Percentiles rank a stretch among this genome's conserved stretches.
phyloP scores from a whole-genome alignment of 2,329 filamentous ascomycete species.

The Fusarium transvaalense region DNA sequence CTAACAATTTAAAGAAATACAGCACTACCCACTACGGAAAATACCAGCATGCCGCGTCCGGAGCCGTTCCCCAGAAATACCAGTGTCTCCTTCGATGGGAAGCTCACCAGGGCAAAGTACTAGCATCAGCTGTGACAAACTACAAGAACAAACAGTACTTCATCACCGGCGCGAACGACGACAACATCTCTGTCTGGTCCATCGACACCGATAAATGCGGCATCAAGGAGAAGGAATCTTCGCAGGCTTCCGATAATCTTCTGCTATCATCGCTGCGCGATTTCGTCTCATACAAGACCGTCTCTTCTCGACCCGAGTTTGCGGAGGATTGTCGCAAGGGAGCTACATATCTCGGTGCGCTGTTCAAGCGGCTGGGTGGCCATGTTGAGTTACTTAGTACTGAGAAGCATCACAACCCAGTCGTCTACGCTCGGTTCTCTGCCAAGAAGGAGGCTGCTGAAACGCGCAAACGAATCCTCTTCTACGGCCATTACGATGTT shows the following conservation, averaged over 20 bases:
- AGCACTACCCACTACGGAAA: constrained; percentile 74
- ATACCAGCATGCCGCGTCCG: constrained; percentile 62
- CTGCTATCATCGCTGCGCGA: constrained; percentile 80
- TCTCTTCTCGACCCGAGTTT: constrained; percentile 88
- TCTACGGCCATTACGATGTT: constrained; percentile 98
- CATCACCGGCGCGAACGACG: constrained; percentile 94
- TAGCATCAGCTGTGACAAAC: constrained; percentile 82
- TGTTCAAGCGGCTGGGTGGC: constrained; percentile 93
- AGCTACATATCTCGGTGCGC: constrained; percentile 87
- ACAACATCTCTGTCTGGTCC: constrained; percentile 90
- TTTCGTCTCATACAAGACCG: constrained; percentile 91
- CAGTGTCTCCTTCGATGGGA: constrained; percentile 82
- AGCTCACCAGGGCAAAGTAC: constrained; percentile 87
- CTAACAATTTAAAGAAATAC: constrained; percentile 66
- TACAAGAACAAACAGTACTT: constrained; percentile 83
- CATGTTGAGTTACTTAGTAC: constrained; percentile 91
- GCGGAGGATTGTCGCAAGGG: constrained; percentile 93
- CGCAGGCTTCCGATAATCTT: constrained; percentile 61
- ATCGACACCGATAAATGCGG: constrained; percentile 61
- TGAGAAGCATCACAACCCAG: constrained; percentile 82
- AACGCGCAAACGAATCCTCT: constrained; percentile 86
- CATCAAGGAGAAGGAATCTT: constrained; percentile 56
- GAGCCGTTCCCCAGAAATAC: constrained; percentile 80
- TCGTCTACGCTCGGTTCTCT: constrained; percentile 91
- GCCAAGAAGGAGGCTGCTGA: constrained; percentile 76